A percentile compares a stretch with the other conserved stretches of the same genome.
phyloP scores from a whole-genome alignment of 306 rosid genomes.

The Pyrus betulifolia region DNA sequence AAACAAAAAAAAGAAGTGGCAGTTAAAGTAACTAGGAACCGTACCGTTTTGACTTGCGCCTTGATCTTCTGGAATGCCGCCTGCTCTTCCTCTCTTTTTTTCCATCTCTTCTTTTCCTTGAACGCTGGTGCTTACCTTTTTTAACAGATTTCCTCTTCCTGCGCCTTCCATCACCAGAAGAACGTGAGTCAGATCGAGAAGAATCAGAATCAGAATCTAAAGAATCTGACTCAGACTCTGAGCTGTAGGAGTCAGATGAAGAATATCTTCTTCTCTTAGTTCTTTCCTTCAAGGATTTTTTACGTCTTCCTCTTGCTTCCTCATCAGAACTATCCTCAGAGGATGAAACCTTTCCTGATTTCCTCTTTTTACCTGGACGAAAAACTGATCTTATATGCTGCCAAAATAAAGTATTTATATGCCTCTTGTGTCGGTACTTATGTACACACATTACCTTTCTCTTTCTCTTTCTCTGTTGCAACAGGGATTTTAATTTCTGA shows the following conservation, averaged over 20 bases:
- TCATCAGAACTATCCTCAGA: constrained; percentile 57
- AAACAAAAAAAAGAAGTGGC: background rate
- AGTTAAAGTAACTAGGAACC: constrained; percentile 17
- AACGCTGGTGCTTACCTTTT: constrained; percentile 42
- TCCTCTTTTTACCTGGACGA: constrained; percentile 59
- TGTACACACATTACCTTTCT: constrained; percentile 45
- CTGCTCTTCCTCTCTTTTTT: constrained; percentile 50
- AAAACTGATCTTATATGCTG: constrained; percentile 4
- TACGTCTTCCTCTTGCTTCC: constrained; percentile 43
- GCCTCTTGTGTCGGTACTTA: background rate
- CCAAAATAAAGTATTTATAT: background rate
- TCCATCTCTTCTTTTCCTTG: constrained; percentile 56
- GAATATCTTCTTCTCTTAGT: constrained; percentile 66
- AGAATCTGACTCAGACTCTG: constrained; percentile 42
- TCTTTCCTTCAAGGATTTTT: constrained; percentile 42
- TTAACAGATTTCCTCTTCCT: constrained; percentile 52
- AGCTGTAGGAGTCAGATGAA: constrained; percentile 65
- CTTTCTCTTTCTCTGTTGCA: constrained; percentile 55
- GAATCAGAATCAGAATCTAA: constrained; percentile 56
- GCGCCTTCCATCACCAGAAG: constrained; percentile 56
- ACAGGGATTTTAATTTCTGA: constrained; percentile 34
- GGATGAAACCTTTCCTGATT: constrained; percentile 36
- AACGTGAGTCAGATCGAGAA: constrained; percentile 62
- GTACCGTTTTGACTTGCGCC: constrained; percentile 54
- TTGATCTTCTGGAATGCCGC: constrained; percentile 43